phyloP scores from a whole-genome alignment of 2,329 filamentous ascomycete genomes.

The Colletotrichum plurivorum region DNA sequence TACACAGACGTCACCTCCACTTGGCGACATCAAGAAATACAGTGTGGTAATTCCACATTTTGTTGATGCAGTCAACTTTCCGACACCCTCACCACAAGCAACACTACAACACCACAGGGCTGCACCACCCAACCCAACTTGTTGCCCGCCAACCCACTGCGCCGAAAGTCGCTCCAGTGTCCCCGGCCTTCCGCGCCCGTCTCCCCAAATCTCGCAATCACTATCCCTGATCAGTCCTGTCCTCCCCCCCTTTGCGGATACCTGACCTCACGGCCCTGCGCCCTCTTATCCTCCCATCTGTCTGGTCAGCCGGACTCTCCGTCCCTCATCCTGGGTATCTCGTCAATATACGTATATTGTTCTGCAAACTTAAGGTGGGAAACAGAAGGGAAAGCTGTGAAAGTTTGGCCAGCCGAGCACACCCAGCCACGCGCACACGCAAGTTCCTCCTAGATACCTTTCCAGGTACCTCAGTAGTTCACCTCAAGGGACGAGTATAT shows the following conservation, averaged over 20 bases:
- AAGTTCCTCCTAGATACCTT: not conserved
- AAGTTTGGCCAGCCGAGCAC: constrained; percentile 17
- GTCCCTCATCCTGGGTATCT: not conserved
- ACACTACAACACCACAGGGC: not conserved
- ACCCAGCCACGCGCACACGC: constrained; percentile 21
- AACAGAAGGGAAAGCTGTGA: not conserved
- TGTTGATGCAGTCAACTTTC: too few species aligned
- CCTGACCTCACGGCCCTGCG: not conserved
- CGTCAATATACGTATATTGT: too few species aligned
- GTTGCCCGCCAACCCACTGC: too few species aligned
- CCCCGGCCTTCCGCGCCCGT: constrained; percentile 11
- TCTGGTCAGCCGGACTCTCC: not conserved
- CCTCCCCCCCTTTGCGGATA: not conserved
- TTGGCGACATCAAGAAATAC: constrained; percentile 20
- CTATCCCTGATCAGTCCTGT: constrained; percentile 1
- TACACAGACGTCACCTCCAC: constrained; percentile 36
- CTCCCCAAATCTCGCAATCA: not conserved
- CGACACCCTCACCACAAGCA: not conserved
- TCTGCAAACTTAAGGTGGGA: not conserved
- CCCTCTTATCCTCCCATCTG: not conserved
- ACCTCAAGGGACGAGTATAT: too few species aligned
- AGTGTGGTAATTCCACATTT: too few species aligned
- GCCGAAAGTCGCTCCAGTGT: too few species aligned
- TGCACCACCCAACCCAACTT: too few species aligned
- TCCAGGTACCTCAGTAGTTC: not conserved